Conservation (phyloP, 2,329 filamentous ascomycete genomes). For the Colletotrichum lupini region DNA sequence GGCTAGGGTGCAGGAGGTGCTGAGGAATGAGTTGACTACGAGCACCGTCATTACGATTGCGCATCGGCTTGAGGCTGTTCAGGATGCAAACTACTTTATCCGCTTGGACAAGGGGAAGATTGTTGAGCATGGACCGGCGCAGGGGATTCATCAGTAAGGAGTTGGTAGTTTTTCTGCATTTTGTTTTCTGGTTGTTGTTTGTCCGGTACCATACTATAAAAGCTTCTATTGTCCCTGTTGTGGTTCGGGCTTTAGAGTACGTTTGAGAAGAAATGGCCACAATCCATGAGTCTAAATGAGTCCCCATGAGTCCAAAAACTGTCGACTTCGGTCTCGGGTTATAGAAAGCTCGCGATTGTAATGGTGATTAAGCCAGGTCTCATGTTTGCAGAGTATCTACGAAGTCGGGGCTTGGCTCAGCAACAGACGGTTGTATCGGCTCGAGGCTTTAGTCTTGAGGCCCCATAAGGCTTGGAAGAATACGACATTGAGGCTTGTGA, state of each 20-base stretch:
- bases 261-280: not conserved
- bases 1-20: conserved; percentile 65
- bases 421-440: not conserved
- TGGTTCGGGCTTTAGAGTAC: not conserved
- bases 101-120: conserved; percentile 63
- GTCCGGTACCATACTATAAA: not conserved
- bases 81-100: conserved; percentile 66
- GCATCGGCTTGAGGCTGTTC: conserved; percentile 72
- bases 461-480: not conserved
- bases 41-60: conserved; percentile 75
- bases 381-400: not conserved
- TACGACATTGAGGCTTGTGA: not conserved
- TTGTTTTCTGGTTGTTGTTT: not conserved
- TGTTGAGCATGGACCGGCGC: conserved; percentile 58
- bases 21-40: conserved; percentile 63
- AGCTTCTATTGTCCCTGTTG: not conserved
- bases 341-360: not conserved
- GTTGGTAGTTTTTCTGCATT: not conserved
- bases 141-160: conserved; percentile 13
- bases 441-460: not conserved
- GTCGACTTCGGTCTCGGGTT: not conserved
- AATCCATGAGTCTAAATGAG: not conserved
- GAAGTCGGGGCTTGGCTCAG: not conserved
- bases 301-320: not conserved
- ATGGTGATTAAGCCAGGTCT: not conserved